Base-by-base conservation (phyloP, 371 early-diverging fungal species). In the Mortierella sp. region DNA sequence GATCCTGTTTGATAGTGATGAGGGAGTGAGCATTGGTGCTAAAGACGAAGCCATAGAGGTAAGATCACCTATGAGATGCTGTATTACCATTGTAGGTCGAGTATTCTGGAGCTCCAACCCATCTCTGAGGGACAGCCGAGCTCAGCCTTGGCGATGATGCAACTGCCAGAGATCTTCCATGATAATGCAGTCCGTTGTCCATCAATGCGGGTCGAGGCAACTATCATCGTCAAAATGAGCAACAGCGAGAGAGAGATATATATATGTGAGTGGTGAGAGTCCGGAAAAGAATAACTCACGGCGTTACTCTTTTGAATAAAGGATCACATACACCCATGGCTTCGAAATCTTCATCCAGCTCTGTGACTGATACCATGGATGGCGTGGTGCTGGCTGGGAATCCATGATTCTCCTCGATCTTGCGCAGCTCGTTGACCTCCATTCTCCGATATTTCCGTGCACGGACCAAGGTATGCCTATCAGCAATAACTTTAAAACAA, bases 321-420 rank as follows among this genome's bases (percentile, higher is more conserved):
- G 17, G 16, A 43, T 10, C 17, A 66, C 82, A 66, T 81, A 83
- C 82, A 31, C 81, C 84, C 67, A 85, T 60, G 28, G 80, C 57
- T 44, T 71, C 77, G 28, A 84, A 68, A 57, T 86, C 86, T 13
- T 83, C 83, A 24, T 81, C 80, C 37, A 86, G 60, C 41, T 86
- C 84, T 41, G 74, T 48, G 10, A 53, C 25, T n/a, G 71, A 63
- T 40, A 83, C 53, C 46, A 81, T 82, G 28, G 64, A 50, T 12
- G 80, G 81, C 28, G 73, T 71, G 2, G 80, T 81, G 44, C 83
- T 83, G 50, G 74, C 68, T 0, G 86, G 86, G 60, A 86, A 85
- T 8, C 84, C 85, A 29, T 71, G 45, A 1, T 66, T 67, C 39
- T 82, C 78, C 47, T 81, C 82, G 13, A 85, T 68, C 14, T 68